Evolutionary conservation across 2,329 filamentous ascomycete genomes (phyloP).

Genomic region (Onygenales sp.): DNA sequence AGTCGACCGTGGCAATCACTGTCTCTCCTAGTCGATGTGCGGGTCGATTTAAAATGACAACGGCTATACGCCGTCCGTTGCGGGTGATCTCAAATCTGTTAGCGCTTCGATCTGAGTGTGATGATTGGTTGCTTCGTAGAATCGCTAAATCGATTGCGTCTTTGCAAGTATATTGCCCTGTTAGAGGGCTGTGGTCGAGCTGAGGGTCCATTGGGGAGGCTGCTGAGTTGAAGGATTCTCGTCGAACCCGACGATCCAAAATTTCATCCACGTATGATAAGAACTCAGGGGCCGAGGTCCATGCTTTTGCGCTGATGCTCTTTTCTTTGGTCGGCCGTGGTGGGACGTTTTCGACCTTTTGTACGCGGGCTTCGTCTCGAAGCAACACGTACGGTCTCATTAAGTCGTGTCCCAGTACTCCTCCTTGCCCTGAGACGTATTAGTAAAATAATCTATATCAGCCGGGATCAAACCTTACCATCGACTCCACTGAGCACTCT

Average conservation of each 20-base stretch:
- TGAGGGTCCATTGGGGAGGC: slow-evolving; percentile 62
- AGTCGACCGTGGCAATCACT: slow-evolving; percentile 76
- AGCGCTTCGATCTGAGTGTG: slow-evolving; percentile 63
- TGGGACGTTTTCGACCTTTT: slow-evolving; percentile 34
- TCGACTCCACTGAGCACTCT: slow-evolving; percentile 90
- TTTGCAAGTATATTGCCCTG: slow-evolving; percentile 46
- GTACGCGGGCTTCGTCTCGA: slow-evolving; percentile 66
- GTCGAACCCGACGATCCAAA: slow-evolving; percentile 46
- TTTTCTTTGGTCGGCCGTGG: slow-evolving; percentile 31
- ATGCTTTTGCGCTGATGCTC: slow-evolving; percentile 34
- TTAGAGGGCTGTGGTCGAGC: slow-evolving; percentile 38
- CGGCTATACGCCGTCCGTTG: slow-evolving; percentile 82
- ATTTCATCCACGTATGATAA: slow-evolving; percentile 69
- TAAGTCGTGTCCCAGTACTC: slow-evolving; percentile 84
- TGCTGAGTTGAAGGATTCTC: slow-evolving; percentile 49
- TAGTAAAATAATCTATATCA: slow-evolving; percentile 12
- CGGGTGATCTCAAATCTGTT: slow-evolving; percentile 94
- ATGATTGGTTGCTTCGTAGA: slow-evolving; percentile 64
- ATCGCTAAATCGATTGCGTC: slow-evolving; percentile 89
- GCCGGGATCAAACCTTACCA: slow-evolving; percentile 32
- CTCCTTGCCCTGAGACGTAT: slow-evolving; percentile 51
- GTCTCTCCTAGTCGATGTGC: slow-evolving; percentile 84
- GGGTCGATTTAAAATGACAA: slow-evolving; percentile 79
- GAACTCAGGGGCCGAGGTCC: slow-evolving; percentile 53
- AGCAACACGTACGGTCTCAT: slow-evolving; percentile 90